phyloP scores from a whole-genome alignment of 768 basidiomycete genomes.

The Scleroderma bovista region DNA sequence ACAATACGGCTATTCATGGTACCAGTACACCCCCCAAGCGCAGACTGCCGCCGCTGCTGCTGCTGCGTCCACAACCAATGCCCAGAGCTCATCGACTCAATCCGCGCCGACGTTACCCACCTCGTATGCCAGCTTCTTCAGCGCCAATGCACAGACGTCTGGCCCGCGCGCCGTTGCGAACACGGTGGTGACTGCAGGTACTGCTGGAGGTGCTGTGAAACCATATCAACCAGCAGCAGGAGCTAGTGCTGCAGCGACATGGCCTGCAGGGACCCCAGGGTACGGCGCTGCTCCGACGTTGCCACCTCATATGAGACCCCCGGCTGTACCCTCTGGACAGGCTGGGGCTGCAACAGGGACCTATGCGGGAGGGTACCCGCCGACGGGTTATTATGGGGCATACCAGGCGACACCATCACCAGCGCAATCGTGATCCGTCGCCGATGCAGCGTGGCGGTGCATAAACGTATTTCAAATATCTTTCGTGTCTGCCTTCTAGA shows the following conservation, averaged over 20 bases:
- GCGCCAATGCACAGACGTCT: conserved; percentile 21
- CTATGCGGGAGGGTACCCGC: conserved; percentile 8
- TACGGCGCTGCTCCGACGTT: conserved; percentile 31
- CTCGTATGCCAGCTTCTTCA: conserved; percentile 40
- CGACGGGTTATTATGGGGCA: conserved; percentile 29
- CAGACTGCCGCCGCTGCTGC: conserved; percentile 13
- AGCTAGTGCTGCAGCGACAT: conserved; percentile 6
- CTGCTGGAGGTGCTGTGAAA: conserved; percentile 17
- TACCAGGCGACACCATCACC: conserved; percentile 28
- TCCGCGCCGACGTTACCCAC: conserved; percentile 27
- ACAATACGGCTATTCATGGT: conserved; percentile 42
- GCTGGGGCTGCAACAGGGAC: conserved; percentile 10
- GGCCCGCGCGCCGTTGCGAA: conserved; percentile 52
- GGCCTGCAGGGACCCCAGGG: conserved; percentile 21
- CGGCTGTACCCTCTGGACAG: conserved; percentile 16
- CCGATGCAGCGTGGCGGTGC: no score
- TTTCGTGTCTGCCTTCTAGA: background rate
- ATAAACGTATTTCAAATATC: no score
- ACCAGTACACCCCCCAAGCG: conserved; percentile 35
- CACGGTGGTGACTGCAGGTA: conserved; percentile 35
- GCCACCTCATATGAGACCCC: conserved; percentile 37
- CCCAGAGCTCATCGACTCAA: conserved; percentile 33
- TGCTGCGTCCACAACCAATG: conserved; percentile 33
- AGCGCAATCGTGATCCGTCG: conserved; percentile 24
- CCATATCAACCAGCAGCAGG: conserved; percentile 24